Conservation (phyloP, 208 protist genomes). For the Naegleria lovaniensis region DNA sequence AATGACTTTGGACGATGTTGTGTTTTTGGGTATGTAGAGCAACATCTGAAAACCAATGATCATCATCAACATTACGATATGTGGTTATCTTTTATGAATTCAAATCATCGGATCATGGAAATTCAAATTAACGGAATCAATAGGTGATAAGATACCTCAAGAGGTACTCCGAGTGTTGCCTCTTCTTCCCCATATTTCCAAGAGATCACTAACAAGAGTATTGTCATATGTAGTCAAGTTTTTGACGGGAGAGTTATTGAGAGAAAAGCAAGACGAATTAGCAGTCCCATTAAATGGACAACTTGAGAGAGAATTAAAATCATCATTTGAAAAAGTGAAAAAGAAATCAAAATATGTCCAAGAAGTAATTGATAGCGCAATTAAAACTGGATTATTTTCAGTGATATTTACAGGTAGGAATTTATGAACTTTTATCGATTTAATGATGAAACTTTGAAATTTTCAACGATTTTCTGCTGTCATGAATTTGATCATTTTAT, state of each 20-base stretch:
- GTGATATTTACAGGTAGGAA: slow-evolving; percentile 15
- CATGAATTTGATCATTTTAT: background rate
- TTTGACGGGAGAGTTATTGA: background rate
- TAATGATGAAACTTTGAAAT: background rate
- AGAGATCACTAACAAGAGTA: background rate
- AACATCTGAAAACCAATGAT: too few relatives aligned
- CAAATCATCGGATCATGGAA: background rate
- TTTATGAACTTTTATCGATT: background rate
- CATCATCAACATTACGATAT: background rate
- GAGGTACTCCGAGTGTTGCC: background rate
- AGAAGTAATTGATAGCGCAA: background rate
- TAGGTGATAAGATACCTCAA: slow-evolving; percentile 18
- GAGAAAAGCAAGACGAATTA: background rate
- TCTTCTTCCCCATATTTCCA: slow-evolving; percentile 4
- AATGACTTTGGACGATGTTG: background rate
- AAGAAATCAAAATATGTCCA: background rate
- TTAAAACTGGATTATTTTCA: slow-evolving; percentile 12
- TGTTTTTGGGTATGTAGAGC: background rate
- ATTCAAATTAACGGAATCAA: background rate
- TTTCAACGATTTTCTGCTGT: too few relatives aligned
- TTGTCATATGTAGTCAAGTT: background rate
- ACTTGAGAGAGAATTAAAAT: slow-evolving; percentile 1
- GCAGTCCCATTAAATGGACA: background rate
- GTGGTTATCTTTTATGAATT: background rate
- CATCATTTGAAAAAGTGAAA: background rate